Evolutionary conservation across 2,329 filamentous ascomycete species (phyloP).

Genomic region (Colletotrichum magnum): DNA sequence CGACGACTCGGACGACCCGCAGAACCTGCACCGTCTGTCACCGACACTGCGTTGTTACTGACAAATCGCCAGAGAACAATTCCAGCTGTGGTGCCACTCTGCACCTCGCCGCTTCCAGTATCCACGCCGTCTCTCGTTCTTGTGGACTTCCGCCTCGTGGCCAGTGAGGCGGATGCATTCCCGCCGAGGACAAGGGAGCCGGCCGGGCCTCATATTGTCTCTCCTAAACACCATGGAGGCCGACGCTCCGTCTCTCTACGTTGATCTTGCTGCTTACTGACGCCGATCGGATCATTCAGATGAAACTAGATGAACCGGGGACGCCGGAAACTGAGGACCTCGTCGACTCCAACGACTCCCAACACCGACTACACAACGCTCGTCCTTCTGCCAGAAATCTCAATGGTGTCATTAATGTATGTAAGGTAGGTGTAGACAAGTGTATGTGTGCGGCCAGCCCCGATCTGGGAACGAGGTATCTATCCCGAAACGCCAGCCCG

Average conservation of each 20-base stretch:
- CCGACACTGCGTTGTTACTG: not conserved
- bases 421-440: constrained; percentile 20
- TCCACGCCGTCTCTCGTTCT: not conserved
- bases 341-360: too few species aligned
- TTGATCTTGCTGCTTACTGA: not conserved
- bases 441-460: constrained; percentile 33
- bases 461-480: constrained; percentile 36
- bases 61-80: not conserved
- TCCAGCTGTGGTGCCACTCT: constrained; percentile 7
- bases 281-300: not conserved
- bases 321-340: too few species aligned
- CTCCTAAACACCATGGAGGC: not conserved
- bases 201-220: not conserved
- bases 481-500: constrained; percentile 37
- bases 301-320: too few species aligned
- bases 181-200: not conserved
- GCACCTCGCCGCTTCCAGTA: constrained; percentile 20
- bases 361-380: too few species aligned
- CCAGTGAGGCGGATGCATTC: constrained; percentile 22
- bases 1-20: not conserved
- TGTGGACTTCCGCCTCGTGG: not conserved
- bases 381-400: not conserved
- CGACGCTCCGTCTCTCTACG: constrained; percentile 13
- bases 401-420: constrained; percentile 36
- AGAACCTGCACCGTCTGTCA: too few species aligned